phyloP scores from a whole-genome alignment of 345 rosid species.

The Bretschneidera sinensis region DNA sequence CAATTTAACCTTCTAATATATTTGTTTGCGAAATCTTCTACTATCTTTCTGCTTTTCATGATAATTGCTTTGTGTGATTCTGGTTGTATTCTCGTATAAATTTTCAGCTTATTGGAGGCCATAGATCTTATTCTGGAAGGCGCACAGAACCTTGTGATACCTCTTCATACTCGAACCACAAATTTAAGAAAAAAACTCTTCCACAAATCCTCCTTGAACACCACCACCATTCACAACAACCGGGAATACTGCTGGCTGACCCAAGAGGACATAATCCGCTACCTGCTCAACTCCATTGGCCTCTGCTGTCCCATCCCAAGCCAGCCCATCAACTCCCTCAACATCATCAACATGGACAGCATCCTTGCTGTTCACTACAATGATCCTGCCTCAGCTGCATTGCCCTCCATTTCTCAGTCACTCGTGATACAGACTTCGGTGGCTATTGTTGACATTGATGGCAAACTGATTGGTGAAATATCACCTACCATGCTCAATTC shows the following conservation, averaged over 20 bases:
- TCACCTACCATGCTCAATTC: constrained; percentile 40
- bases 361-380: constrained; percentile 36
- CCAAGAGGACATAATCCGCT: constrained; percentile 57
- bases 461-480: constrained; percentile 45
- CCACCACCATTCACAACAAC: constrained; percentile 29
- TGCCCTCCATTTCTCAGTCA: constrained; percentile 35
- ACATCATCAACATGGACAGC: constrained; percentile 31
- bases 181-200: constrained; percentile 28
- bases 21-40: no score
- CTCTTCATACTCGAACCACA: constrained; percentile 17
- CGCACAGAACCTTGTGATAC: constrained; percentile 53
- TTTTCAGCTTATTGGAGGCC: constrained; percentile 54
- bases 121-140: constrained; percentile 50
- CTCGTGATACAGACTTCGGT: constrained; percentile 40
- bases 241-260: constrained; percentile 62
- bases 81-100: no score
- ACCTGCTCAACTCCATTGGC: constrained; percentile 48
- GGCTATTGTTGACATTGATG: constrained; percentile 37
- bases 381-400: constrained; percentile 34
- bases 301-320: constrained; percentile 33
- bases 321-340: constrained; percentile 41
- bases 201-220: constrained; percentile 13
- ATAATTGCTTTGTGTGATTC: no score
- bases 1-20: no score
- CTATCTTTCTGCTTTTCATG: no score